Evolutionary conservation across 2,329 filamentous ascomycete genomes (phyloP).

Genomic region (Lachnellula subtilissima): DNA sequence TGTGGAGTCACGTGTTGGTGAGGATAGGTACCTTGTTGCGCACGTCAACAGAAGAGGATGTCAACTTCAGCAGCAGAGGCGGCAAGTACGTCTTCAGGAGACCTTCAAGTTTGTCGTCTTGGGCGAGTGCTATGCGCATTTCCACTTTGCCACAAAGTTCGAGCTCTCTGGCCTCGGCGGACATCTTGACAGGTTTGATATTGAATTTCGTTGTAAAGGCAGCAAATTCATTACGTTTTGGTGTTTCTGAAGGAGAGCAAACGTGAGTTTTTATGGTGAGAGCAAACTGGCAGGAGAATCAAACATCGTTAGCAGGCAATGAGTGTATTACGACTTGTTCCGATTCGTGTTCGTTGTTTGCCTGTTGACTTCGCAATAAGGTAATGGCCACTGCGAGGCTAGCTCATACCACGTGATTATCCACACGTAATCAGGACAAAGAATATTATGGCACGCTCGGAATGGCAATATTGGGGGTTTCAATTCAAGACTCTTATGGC

Average conservation of each 20-base stretch:
- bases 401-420: neutral
- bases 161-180: slow-evolving; percentile 51
- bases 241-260: neutral
- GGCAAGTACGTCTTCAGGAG: slow-evolving; percentile 75
- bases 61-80: slow-evolving; percentile 79
- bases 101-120: slow-evolving; percentile 76
- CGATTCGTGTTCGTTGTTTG: neutral
- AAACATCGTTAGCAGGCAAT: neutral
- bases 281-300: neutral
- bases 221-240: slow-evolving; percentile 8
- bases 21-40: slow-evolving; percentile 60
- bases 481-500: too few species aligned
- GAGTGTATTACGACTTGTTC: slow-evolving; percentile 1
- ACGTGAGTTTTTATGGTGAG: neutral
- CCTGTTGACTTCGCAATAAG: neutral
- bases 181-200: slow-evolving; percentile 8
- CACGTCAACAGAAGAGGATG: slow-evolving; percentile 59
- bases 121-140: slow-evolving; percentile 67
- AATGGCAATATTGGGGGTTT: too few species aligned
- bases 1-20: slow-evolving; percentile 1
- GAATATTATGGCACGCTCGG: too few species aligned
- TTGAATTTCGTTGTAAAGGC: neutral
- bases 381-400: neutral
- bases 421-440: too few species aligned
- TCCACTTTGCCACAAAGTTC: slow-evolving; percentile 79